phyloP scores from a whole-genome alignment of 129 eudicot genomes.

The Flaveria linearis region DNA sequence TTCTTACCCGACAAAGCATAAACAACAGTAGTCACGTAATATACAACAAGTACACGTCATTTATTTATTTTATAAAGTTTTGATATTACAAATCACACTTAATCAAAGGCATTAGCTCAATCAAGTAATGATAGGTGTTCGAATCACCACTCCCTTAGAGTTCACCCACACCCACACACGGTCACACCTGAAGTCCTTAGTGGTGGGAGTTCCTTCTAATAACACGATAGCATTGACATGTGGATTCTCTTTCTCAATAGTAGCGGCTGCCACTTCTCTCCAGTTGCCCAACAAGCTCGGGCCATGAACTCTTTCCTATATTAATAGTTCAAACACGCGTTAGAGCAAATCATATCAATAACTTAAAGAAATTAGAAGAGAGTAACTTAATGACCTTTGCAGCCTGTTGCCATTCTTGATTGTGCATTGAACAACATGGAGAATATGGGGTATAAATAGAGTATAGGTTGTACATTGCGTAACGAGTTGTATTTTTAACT shows the following conservation, averaged over 20 bases:
- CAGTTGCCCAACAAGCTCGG: background rate
- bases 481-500: background rate
- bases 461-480: background rate
- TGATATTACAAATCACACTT: background rate
- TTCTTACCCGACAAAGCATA: background rate
- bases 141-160: conserved; percentile 35
- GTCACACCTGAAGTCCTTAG: conserved; percentile 51
- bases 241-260: background rate
- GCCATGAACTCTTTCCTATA: conserved; percentile 1
- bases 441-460: background rate
- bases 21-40: background rate
- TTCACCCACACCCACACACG: conserved; percentile 64
- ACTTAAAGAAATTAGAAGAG: background rate
- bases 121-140: conserved; percentile 19
- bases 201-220: conserved; percentile 41
- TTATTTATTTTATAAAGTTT: background rate
- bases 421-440: background rate
- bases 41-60: background rate
- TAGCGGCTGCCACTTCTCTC: background rate
- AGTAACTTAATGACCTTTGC: background rate
- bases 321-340: too few relatives aligned
- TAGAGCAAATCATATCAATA: background rate
- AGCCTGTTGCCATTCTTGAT: background rate
- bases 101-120: conserved; percentile 15
- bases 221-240: conserved; percentile 41